Base-by-base conservation (phyloP, 2,329 filamentous ascomycete species). In the Cladophialophora psammophila region DNA sequence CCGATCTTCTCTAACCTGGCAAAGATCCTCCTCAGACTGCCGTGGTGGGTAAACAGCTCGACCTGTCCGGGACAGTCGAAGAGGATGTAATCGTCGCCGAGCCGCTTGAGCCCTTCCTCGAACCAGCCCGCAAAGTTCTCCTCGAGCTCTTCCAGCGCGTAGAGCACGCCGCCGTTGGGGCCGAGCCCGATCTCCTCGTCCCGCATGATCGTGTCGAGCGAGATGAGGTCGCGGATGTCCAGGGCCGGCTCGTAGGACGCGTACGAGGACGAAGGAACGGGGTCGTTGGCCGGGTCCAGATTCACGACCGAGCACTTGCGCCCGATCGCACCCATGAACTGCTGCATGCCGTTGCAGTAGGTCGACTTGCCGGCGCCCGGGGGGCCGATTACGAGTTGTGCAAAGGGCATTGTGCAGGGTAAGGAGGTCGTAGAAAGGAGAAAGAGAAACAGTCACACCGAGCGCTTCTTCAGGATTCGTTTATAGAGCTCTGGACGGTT, bases 321-420 rank as follows among this genome's bases (percentile, higher is more conserved):
- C 68, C 94, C 93, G 77, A 99, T 97, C 70, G 95, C 94, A 72
- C 90, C 90, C 85, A 98, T 91, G 82, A 99, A 99, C 81, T 99
- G 95, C 76, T 97, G 92, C 91, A 99, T 97, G 77, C 95, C 95
- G 88, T 98, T 93, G 84, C 94, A 98, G 78, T 97, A 97, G 7
- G 95, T 99, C 71, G 93, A 97, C 82, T 99, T 99, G 68, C 95
- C 95, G 35, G 93, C 89, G 75, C 95, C 95, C 6, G 95, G 95
- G 72, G 94, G 94, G n/a, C 95, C 95, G 74, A 97, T 89, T 42
- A 97, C 89, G 52, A 97, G 88, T 81, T 96, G 91, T n/a, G 83
- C 84, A 66, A 87, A 87, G 5, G 85, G 85, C 84, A 87, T 86
- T 34, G 34, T 15, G 48, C 10, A 12, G 8, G 42, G 13, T 8